phyloP scores from a whole-genome alignment of 345 rosid species.

The Eucalyptus pumila region DNA sequence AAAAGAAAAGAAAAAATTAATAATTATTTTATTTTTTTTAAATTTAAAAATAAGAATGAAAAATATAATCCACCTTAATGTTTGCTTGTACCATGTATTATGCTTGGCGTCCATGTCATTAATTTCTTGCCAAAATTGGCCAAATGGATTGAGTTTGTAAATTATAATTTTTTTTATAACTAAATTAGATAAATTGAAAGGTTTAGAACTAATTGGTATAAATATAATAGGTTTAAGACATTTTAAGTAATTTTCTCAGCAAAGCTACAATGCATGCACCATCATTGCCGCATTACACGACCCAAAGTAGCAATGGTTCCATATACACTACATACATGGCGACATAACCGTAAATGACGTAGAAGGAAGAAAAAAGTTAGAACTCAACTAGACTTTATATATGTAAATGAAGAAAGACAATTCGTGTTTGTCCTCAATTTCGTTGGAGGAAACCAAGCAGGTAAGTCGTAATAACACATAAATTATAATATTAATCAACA shows the following conservation, averaged over 20 bases:
- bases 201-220: no score
- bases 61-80: no score
- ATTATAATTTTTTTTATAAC: fast-evolving
- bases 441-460: background rate
- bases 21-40: no score
- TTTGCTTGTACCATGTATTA: no score
- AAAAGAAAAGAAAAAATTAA: no score
- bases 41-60: no score
- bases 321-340: background rate
- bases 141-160: background rate
- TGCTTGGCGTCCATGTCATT: background rate
- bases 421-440: background rate
- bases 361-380: background rate
- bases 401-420: background rate
- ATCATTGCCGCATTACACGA: background rate
- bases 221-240: no score
- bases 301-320: background rate
- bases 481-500: background rate
- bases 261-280: background rate
- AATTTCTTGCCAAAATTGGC: no score
- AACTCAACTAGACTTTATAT: background rate
- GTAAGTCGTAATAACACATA: background rate
- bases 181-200: background rate
- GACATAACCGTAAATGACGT: background rate
- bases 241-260: no score